phyloP scores from a whole-genome alignment of 139 green algal genomes.

The Picochlorum sp. region DNA sequence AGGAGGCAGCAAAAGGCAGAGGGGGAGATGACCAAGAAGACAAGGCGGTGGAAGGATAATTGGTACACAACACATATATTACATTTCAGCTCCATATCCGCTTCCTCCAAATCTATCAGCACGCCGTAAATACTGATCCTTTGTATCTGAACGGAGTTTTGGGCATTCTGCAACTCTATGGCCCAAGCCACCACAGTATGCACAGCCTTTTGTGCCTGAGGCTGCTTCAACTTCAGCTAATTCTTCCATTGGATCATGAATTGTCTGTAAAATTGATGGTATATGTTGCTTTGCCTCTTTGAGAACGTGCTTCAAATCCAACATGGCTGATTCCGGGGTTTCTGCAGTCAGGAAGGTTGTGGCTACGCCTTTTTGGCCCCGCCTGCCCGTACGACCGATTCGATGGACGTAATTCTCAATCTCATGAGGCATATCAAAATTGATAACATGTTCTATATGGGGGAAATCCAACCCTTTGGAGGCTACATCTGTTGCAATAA shows the following conservation, averaged over 20 bases:
- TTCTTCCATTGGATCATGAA: constrained; percentile 17
- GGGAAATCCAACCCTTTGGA: constrained; percentile 86
- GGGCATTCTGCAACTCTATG: constrained; percentile 94
- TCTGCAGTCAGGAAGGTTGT: constrained; percentile 98
- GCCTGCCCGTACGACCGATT: constrained; percentile 80
- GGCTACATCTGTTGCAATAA: constrained; percentile 96
- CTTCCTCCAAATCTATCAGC: constrained; percentile 25
- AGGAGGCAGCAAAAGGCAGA: constrained; percentile 28
- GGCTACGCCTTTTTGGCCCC: constrained; percentile 93
- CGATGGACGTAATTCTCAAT: constrained; percentile 99
- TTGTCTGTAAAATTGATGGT: constrained; percentile 68
- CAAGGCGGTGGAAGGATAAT: background rate
- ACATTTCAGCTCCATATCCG: constrained; percentile 82
- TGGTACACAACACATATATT: constrained; percentile 9
- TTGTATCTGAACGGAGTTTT: constrained; percentile 73
- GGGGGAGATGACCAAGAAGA: constrained; percentile 13
- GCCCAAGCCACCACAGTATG: constrained; percentile 93
- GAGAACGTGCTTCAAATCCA: constrained; percentile 98
- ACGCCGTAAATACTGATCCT: too few relatives aligned
- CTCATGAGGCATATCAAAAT: constrained; percentile 98
- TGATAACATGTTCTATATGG: constrained; percentile 96
- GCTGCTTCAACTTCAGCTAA: constrained; percentile 50
- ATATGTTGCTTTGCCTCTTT: constrained; percentile 93
- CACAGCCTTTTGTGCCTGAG: constrained; percentile 77
- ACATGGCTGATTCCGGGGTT: constrained; percentile 82